A percentile compares a stretch with the other conserved stretches of the same genome.
phyloP scores from a whole-genome alignment of 768 basidiomycete genomes.

The Mycena kentingensis region DNA sequence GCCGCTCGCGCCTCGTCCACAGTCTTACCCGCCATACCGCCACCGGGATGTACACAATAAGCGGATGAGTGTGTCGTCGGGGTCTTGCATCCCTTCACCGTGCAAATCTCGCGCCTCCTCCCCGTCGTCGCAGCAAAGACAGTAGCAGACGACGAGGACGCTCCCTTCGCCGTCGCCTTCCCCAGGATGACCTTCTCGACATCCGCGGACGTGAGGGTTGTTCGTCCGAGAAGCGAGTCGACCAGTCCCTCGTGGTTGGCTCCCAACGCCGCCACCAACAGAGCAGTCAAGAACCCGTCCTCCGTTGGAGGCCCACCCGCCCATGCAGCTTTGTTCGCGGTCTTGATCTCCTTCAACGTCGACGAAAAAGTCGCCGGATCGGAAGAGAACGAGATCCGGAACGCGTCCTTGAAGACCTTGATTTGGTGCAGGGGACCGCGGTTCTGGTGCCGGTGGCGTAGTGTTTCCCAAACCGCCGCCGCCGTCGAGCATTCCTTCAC shows the following conservation, averaged over 20 bases:
- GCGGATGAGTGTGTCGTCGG: neutral
- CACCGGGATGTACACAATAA: slow-evolving; percentile 1
- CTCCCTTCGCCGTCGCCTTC: neutral
- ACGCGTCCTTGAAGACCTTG: neutral
- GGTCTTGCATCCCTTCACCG: neutral
- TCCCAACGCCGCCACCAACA: too few species aligned
- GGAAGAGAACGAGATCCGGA: neutral
- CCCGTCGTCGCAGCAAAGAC: neutral
- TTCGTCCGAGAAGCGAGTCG: neutral
- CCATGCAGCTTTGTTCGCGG: neutral
- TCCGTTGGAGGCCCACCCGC: neutral
- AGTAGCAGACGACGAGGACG: neutral
- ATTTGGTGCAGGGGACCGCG: neutral
- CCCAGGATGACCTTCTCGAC: neutral
- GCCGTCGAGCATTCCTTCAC: neutral
- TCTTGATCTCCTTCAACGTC: neutral
- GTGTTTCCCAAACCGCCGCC: neutral
- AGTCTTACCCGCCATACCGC: slow-evolving; percentile 12
- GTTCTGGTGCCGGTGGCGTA: neutral
- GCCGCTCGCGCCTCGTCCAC: slow-evolving; percentile 2
- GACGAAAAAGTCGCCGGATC: neutral
- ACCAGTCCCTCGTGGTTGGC: too few species aligned
- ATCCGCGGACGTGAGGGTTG: neutral
- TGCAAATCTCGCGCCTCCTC: neutral
- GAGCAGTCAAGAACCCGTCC: neutral